Evolutionary conservation across 148 eudicot species (phyloP).

Genomic region (Gaultheria prostrata): DNA sequence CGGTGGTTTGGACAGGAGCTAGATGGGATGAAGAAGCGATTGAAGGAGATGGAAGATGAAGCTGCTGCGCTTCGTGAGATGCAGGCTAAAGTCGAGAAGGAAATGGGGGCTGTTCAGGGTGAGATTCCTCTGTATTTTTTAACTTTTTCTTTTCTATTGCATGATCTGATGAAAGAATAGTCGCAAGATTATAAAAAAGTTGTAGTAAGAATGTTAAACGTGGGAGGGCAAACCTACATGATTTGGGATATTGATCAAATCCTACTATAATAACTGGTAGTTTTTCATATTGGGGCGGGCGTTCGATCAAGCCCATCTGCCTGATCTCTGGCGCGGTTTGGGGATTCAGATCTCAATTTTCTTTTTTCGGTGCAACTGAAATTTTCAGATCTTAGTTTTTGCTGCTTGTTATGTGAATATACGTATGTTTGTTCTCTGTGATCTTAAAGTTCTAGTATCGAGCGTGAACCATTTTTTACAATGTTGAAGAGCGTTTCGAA

Average conservation of each 20-base stretch:
- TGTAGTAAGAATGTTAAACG: not conserved
- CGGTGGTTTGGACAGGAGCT: slow-evolving; percentile 46
- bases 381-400: too few relatives aligned
- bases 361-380: too few relatives aligned
- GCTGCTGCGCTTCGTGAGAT: slow-evolving; percentile 96
- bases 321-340: too few relatives aligned
- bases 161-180: not conserved
- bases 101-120: slow-evolving; percentile 95
- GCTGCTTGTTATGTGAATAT: too few relatives aligned
- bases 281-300: not conserved
- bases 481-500: not conserved
- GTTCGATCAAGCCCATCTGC: too few relatives aligned
- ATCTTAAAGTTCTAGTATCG: not conserved
- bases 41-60: slow-evolving; percentile 98
- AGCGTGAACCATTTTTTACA: not conserved
- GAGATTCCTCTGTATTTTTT: not conserved
- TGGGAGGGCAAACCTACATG: not conserved
- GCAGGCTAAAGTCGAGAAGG: slow-evolving; percentile 96
- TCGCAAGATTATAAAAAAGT: not conserved
- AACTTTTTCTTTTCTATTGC: not conserved
- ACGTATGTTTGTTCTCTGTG: too few relatives aligned
- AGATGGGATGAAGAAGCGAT: slow-evolving; percentile 89
- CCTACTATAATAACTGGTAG: not conserved
- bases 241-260: not conserved
- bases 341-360: too few relatives aligned